Conservation (phyloP, 495 filamentous ascomycete genomes). For the Schizothecium vesticola region DNA sequence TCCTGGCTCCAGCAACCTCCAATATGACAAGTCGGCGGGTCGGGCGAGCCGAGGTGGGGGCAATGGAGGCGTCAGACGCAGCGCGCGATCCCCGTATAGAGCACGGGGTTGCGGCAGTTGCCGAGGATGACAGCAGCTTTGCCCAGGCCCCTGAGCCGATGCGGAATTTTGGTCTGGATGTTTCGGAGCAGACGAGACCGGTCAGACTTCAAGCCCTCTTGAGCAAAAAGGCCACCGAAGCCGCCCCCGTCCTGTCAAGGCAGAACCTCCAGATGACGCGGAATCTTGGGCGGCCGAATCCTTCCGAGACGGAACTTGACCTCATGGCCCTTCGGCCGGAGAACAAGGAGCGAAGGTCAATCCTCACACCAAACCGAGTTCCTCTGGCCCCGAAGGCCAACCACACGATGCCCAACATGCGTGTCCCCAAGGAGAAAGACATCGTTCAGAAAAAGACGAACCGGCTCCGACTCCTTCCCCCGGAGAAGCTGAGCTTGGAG, state of each 20-base stretch:
- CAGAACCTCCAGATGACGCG: background rate
- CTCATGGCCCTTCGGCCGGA: slow-evolving; percentile 1
- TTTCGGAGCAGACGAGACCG: background rate
- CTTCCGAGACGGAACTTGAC: slow-evolving; percentile 1
- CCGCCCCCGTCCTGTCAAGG: background rate
- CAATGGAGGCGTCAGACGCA: background rate
- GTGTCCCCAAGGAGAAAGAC: background rate
- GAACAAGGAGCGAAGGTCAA: background rate
- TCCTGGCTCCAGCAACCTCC: background rate
- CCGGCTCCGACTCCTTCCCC: slow-evolving; percentile 47
- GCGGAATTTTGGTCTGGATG: background rate
- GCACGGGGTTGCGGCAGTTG: slow-evolving; percentile 18
- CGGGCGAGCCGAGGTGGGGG: background rate
- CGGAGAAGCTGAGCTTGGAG: slow-evolving; percentile 47
- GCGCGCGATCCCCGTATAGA: background rate
- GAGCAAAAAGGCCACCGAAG: slow-evolving; percentile 6
- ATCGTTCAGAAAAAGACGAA: slow-evolving; percentile 25
- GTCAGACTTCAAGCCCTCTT: slow-evolving; percentile 15
- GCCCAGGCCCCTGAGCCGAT: background rate
- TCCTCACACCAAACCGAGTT: background rate
- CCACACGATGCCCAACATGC: background rate
- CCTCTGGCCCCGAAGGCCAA: background rate
- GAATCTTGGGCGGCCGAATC: background rate
- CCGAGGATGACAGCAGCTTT: slow-evolving; percentile 13
- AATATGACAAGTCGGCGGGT: background rate